Evolutionary conservation across 257 asterid species (phyloP).

Genomic region (Rehmannia glutinosa): DNA sequence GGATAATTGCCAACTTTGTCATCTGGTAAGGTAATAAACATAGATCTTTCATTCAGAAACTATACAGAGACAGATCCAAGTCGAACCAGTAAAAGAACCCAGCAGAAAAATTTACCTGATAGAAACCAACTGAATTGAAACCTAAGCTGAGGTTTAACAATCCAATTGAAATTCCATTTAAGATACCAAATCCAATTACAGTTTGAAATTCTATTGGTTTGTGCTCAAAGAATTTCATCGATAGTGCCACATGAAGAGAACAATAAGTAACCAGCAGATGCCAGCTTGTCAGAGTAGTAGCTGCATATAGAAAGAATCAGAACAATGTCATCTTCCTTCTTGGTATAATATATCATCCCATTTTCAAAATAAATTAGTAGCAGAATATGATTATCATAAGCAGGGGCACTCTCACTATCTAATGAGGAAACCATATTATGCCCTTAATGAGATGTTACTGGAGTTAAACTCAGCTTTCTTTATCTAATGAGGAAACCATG

Average conservation of each 20-base stretch:
- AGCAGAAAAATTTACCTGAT: slow-evolving; percentile 49
- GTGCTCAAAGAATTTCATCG: slow-evolving; percentile 78
- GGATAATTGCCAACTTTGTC: slow-evolving; percentile 94
- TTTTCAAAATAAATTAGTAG: not conserved
- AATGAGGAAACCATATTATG: not conserved
- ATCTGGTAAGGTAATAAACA: slow-evolving; percentile 40
- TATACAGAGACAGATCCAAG: not conserved
- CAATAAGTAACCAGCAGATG: slow-evolving; percentile 79
- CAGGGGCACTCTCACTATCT: not conserved
- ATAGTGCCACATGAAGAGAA: slow-evolving; percentile 74
- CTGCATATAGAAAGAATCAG: slow-evolving; percentile 34
- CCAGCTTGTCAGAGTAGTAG: slow-evolving; percentile 95
- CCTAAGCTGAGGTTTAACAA: slow-evolving; percentile 86
- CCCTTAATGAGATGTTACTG: too few relatives aligned
- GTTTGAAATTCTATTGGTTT: slow-evolving; percentile 72
- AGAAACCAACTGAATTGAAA: slow-evolving; percentile 89
- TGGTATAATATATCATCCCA: not conserved
- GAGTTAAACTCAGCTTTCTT: too few relatives aligned
- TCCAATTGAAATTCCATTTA: slow-evolving; percentile 88
- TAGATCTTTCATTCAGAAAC: slow-evolving; percentile 15
- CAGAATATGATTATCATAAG: not conserved
- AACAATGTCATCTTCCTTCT: not conserved
- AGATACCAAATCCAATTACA: slow-evolving; percentile 73
- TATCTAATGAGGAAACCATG: not conserved
- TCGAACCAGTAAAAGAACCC: slow-evolving; percentile 7